A percentile compares a stretch with the other conserved stretches of the same genome.
These are phyloP conservation scores for Teratosphaeria destructans DNA, from an alignment of 2,329 filamentous ascomycete genomes.

Conservation along the genomic window DNA sequence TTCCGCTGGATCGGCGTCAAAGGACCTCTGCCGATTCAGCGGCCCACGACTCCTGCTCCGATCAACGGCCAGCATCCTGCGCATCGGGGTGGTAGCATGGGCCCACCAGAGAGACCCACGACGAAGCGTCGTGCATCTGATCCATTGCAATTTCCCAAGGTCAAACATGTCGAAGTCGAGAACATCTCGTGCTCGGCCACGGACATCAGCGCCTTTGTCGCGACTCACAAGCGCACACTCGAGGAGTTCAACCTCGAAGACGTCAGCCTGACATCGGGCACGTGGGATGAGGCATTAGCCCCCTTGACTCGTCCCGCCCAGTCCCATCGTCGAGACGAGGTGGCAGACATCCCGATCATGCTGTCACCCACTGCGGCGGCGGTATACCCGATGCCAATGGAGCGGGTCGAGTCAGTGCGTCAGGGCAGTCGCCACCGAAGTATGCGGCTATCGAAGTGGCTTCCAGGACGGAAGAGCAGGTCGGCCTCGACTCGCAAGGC, in stretches of 20 bases:
- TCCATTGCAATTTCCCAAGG: constrained; percentile 54
- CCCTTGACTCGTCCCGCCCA: constrained; percentile 43
- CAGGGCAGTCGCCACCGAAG: constrained; percentile 8
- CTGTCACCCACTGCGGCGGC: constrained; percentile 16
- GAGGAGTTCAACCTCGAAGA: constrained; percentile 73
- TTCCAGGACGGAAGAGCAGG: constrained; percentile 7
- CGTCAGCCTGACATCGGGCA: constrained; percentile 58
- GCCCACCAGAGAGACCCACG: constrained; percentile 7
- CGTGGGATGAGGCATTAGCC: constrained; percentile 73
- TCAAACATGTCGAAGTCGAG: constrained; percentile 59
- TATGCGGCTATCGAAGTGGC: constrained; percentile 14
- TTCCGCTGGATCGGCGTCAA: constrained; percentile 68
- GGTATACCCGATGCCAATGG: constrained; percentile 8
- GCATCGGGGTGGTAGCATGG: background rate
- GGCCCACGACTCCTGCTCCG: constrained; percentile 27
- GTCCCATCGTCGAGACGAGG: constrained; percentile 1
- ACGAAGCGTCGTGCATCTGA: constrained; percentile 6
- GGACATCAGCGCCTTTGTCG: constrained; percentile 61
- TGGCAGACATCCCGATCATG: constrained; percentile 25
- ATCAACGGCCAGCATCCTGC: background rate
- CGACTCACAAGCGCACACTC: constrained; percentile 55
- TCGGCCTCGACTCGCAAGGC: constrained; percentile 8
- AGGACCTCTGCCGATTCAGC: constrained; percentile 62
- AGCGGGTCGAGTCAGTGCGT: constrained; percentile 9
- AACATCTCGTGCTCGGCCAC: constrained; percentile 62